Conservation (phyloP, 1,284 basidiomycete species). For the Ustilago loliicola region DNA sequence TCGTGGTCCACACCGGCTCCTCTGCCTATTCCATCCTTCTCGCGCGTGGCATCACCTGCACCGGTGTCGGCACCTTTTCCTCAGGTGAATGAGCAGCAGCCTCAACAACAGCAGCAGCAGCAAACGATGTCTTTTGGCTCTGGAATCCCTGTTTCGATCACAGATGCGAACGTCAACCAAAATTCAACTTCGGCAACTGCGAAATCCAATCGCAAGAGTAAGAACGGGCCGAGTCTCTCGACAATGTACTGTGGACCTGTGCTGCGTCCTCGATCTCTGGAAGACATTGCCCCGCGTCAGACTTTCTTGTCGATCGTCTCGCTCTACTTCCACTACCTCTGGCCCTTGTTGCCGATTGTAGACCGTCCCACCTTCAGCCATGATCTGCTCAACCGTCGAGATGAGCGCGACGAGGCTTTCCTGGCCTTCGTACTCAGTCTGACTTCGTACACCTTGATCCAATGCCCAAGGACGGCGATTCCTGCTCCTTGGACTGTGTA, state of each 20-base stretch:
- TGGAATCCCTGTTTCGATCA: background rate
- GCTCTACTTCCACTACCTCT: conserved; percentile 59
- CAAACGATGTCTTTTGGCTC: background rate
- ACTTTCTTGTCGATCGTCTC: conserved; percentile 54
- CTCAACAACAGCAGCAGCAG: conserved; percentile 6
- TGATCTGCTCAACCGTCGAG: conserved; percentile 53
- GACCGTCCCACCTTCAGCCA: conserved; percentile 52
- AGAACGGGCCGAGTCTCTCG: conserved; percentile 15
- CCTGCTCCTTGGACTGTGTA: conserved; percentile 53
- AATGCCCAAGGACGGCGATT: conserved; percentile 52
- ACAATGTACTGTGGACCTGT: conserved; percentile 47
- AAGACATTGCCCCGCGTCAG: conserved; percentile 57
- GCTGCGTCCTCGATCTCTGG: conserved; percentile 51
- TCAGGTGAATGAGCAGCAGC: conserved; percentile 12
- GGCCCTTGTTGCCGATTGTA: conserved; percentile 55
- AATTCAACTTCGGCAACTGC: background rate
- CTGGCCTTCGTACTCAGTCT: conserved; percentile 57
- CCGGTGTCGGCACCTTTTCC: conserved; percentile 10
- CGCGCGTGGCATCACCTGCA: conserved; percentile 38
- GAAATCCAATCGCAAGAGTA: conserved; percentile 13
- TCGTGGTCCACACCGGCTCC: conserved; percentile 19
- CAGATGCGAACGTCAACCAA: background rate
- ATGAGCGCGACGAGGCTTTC: conserved; percentile 52
- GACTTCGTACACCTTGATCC: conserved; percentile 57
- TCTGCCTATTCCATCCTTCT: conserved; percentile 42